Evolutionary conservation across 75 land plant species (phyloP).

Genomic region (Cupressus sempervirens): DNA sequence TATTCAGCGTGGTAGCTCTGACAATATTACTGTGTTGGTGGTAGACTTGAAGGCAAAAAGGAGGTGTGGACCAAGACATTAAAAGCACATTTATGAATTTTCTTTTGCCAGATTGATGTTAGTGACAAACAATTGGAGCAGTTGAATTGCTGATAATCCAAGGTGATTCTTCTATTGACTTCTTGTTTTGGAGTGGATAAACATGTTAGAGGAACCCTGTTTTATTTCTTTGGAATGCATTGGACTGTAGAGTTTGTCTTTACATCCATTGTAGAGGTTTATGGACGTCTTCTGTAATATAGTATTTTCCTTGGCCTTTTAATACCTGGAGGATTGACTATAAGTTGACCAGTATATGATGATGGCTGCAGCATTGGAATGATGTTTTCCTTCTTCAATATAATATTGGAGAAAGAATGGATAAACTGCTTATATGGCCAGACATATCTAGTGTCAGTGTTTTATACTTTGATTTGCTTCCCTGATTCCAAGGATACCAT

Average conservation of each 20-base stretch:
- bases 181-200: conserved; percentile 7
- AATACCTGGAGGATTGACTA: background rate
- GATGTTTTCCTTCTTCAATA: background rate
- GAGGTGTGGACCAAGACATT: conserved; percentile 16
- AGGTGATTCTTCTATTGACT: background rate
- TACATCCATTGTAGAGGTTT: conserved; percentile 10
- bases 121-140: background rate
- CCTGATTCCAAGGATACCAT: background rate
- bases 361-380: conserved; percentile 9
- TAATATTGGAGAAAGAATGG: conserved; percentile 9
- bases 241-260: background rate
- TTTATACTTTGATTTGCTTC: background rate
- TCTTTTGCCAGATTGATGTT: background rate
- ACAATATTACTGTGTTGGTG: conserved; percentile 64
- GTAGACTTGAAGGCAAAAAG: conserved; percentile 55
- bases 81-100: background rate
- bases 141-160: conserved; percentile 7
- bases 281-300: conserved; percentile 4
- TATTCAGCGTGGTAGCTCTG: conserved; percentile 42
- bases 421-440: background rate
- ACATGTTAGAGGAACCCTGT: background rate
- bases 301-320: conserved; percentile 10
- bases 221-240: conserved; percentile 2
- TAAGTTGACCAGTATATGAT: conserved; percentile 8
- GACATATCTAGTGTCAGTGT: background rate